These are phyloP conservation scores for Annona cherimola DNA, from an alignment of 164 flowering plant genomes.

Conservation along the genomic window DNA sequence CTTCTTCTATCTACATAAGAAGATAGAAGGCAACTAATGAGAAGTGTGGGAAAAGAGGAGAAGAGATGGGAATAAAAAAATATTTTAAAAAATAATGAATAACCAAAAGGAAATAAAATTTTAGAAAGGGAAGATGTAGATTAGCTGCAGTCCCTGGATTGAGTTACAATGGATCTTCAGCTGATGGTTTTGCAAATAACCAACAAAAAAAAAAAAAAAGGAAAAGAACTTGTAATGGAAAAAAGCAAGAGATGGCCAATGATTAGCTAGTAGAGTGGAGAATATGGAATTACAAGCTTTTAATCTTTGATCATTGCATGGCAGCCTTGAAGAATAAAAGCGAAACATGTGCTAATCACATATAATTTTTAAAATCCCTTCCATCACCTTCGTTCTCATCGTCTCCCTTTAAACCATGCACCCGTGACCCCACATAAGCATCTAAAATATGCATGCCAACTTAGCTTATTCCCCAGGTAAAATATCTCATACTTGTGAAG, in stretches of 20 bases:
- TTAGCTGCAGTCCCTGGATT: neutral
- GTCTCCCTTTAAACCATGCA: neutral
- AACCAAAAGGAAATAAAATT: neutral
- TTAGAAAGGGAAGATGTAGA: neutral
- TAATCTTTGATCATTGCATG: too few species aligned
- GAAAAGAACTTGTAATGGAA: neutral
- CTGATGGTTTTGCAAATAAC: neutral
- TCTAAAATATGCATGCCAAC: neutral
- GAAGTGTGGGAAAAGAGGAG: neutral
- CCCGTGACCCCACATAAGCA: neutral
- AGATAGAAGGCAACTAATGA: neutral
- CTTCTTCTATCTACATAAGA: neutral
- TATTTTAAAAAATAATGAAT: neutral
- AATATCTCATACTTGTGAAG: neutral
- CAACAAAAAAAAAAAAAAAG: too few species aligned
- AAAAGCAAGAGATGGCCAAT: neutral
- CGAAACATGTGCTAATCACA: neutral
- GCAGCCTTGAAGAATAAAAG: neutral
- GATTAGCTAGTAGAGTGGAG: neutral
- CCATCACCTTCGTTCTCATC: neutral
- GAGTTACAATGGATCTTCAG: neutral
- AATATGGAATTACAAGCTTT: neutral
- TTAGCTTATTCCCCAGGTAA: neutral
- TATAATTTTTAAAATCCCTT: neutral
- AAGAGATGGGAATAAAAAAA: neutral